Evolutionary conservation across 2,329 filamentous ascomycete species (phyloP).

Genomic region (Sarocladium strictum): DNA sequence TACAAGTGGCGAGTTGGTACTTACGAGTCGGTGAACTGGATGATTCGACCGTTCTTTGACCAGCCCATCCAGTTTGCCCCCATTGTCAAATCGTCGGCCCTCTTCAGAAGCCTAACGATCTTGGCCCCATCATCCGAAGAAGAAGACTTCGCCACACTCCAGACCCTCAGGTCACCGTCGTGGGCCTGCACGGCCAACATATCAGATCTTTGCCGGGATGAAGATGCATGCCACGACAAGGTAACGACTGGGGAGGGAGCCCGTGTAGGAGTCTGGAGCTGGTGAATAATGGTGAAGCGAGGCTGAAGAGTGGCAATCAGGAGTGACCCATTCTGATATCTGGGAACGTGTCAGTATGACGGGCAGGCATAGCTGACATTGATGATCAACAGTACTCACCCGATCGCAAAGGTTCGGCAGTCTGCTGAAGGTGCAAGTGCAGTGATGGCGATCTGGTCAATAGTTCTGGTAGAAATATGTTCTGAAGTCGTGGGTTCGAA

Average conservation of each 20-base stretch:
- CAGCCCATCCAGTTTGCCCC: constrained; percentile 95
- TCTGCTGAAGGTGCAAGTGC: constrained; percentile 83
- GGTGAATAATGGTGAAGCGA: constrained; percentile 89
- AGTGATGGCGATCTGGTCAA: constrained; percentile 90
- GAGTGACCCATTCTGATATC: constrained; percentile 92
- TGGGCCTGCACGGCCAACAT: constrained; percentile 93
- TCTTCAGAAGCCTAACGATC: constrained; percentile 80
- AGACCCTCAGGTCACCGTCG: constrained; percentile 88
- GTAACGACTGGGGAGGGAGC: constrained; percentile 82
- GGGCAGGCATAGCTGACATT: too few species aligned
- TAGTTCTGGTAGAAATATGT: constrained; percentile 83
- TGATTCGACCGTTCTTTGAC: constrained; percentile 95
- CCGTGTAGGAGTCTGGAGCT: constrained; percentile 71
- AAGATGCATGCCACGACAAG: constrained; percentile 93
- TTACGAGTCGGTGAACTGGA: constrained; percentile 88
- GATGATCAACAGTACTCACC: constrained; percentile 48
- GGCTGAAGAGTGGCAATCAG: constrained; percentile 85
- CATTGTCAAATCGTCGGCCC: constrained; percentile 64
- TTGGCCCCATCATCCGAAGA: constrained; percentile 70
- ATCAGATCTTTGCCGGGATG: constrained; percentile 90
- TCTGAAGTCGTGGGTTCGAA: constrained; percentile 93
- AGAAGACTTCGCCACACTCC: constrained; percentile 86
- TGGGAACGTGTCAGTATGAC: constrained; percentile 31
- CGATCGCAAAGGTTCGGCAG: constrained; percentile 92
- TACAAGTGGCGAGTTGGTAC: constrained; percentile 33